Percentiles rank a stretch among this genome's conserved stretches.
These are phyloP conservation scores for Aureobasidium lini DNA, from an alignment of 2,329 filamentous ascomycete genomes.

Conservation along the genomic window DNA sequence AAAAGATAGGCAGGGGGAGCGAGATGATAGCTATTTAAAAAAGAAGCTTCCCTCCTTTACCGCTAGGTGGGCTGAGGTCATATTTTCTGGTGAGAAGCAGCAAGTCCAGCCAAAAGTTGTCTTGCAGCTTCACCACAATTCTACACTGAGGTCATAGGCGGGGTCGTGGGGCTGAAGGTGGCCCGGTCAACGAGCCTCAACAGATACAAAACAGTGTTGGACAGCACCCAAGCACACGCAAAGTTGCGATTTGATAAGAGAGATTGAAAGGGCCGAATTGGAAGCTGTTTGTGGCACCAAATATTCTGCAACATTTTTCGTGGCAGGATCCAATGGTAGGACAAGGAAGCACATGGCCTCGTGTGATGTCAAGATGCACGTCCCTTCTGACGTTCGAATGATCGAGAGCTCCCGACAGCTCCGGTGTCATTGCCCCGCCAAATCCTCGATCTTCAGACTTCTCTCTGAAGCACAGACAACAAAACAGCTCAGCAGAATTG, in stretches of 20 bases:
- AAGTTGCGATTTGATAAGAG: not conserved
- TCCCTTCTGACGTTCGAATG: not conserved
- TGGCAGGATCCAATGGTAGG: conserved; percentile 1
- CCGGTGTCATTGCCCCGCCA: conserved; percentile 7
- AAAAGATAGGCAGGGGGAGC: not conserved
- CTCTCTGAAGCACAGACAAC: conserved; percentile 5
- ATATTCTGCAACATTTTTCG: not conserved
- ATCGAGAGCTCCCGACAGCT: conserved; percentile 1
- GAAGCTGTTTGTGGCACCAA: not conserved
- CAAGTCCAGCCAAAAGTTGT: not conserved
- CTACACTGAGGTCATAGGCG: conserved; percentile 12
- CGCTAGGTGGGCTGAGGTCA: conserved; percentile 10
- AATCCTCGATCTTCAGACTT: conserved; percentile 12
- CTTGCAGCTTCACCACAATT: not conserved
- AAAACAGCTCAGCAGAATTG: not conserved
- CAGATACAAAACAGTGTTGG: conserved; percentile 3
- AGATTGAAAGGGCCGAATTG: conserved; percentile 4
- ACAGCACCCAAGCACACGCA: not conserved
- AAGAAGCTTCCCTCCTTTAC: not conserved
- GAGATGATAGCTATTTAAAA: conserved; percentile 1
- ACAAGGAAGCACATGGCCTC: not conserved
- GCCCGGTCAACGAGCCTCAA: conserved; percentile 11
- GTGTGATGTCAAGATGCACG: conserved; percentile 7
- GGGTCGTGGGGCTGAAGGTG: conserved; percentile 11
- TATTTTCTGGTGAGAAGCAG: not conserved